Conservation (phyloP, 108 stramenopile species). For the Nitzschia sp. region DNA sequence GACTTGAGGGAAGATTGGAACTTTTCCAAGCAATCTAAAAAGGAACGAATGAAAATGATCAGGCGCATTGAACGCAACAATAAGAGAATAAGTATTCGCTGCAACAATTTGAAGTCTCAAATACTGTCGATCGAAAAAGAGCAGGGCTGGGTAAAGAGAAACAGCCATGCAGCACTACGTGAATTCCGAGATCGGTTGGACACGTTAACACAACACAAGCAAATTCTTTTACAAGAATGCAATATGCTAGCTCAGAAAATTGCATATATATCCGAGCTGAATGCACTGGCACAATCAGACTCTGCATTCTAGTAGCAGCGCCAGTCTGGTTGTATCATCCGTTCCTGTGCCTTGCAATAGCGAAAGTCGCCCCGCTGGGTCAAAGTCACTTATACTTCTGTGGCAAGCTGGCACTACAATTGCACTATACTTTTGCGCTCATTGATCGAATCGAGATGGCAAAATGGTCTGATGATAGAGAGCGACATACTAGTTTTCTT, state of each 20-base stretch:
- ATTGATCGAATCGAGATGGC: not conserved
- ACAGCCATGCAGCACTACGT: not conserved
- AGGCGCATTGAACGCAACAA: not conserved
- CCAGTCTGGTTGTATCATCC: too few species aligned
- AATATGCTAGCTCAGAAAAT: not conserved
- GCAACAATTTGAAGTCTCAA: not conserved
- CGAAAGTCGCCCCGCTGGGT: not conserved
- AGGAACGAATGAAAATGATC: too few species aligned
- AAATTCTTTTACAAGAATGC: not conserved
- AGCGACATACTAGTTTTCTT: too few species aligned
- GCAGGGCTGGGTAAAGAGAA: not conserved
- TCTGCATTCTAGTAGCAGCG: not conserved
- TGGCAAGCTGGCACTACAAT: too few species aligned
- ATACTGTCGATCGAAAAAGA: not conserved
- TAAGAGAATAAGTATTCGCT: not conserved
- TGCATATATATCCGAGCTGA: not conserved
- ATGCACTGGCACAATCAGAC: not conserved
- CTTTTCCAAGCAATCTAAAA: too few species aligned
- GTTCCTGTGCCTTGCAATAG: too few species aligned
- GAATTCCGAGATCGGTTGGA: not conserved
- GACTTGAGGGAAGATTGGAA: too few species aligned
- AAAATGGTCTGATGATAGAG: too few species aligned
- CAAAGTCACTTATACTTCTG: too few species aligned
- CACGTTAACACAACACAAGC: not conserved
- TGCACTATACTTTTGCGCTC: not conserved